A percentile compares a stretch with the other conserved stretches of the same genome.
phyloP scores from a whole-genome alignment of 768 basidiomycete species.

The Postia placenta region DNA sequence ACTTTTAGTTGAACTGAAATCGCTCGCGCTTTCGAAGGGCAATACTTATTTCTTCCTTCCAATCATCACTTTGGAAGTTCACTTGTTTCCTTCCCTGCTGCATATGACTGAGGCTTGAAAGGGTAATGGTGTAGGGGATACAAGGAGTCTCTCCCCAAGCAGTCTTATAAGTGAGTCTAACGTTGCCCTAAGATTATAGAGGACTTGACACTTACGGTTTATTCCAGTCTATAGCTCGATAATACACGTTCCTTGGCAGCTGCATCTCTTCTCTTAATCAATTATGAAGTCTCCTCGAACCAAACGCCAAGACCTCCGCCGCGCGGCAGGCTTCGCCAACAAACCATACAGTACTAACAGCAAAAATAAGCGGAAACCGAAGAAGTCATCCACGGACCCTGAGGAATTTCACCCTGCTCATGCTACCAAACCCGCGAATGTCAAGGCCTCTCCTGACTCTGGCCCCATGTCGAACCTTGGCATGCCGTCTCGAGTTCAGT shows the following conservation, averaged over 20 bases:
- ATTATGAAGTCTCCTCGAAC: background rate
- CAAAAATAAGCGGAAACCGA: background rate
- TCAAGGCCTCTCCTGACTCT: background rate
- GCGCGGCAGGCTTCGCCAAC: background rate
- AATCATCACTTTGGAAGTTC: too few species aligned
- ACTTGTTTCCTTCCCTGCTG: too few species aligned
- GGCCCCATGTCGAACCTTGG: constrained; percentile 28
- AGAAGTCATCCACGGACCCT: background rate
- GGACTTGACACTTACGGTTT: too few species aligned
- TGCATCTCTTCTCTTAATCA: background rate
- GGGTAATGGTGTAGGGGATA: too few species aligned
- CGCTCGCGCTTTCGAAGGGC: too few species aligned
- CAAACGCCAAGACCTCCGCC: constrained; percentile 2
- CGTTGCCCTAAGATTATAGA: too few species aligned
- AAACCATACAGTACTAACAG: constrained; percentile 1
- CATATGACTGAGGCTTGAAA: too few species aligned
- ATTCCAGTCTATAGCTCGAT: too few species aligned
- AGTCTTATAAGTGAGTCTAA: too few species aligned
- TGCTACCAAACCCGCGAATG: background rate
- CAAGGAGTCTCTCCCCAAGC: too few species aligned
- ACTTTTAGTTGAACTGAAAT: too few species aligned
- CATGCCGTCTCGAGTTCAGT: constrained; percentile 58
- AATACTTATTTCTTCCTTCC: too few species aligned
- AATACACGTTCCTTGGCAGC: background rate
- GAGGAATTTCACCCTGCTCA: background rate